Conservation (phyloP, 129 eudicot genomes). For the Helianthus tuberosus region DNA sequence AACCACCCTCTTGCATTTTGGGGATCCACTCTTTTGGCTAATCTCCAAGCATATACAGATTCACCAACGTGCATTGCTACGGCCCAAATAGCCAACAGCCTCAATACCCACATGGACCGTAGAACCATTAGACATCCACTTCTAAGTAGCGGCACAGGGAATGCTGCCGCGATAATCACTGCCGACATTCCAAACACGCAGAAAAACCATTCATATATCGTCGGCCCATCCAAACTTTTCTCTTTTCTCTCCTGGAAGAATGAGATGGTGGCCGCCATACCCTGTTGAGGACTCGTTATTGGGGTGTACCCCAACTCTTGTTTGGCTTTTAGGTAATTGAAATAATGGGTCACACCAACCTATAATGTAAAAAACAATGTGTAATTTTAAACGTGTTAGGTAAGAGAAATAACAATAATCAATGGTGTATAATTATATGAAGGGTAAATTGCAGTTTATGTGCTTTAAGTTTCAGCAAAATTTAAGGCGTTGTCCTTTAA, state of each 20-base stretch:
- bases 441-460: no score
- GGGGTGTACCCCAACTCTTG: constrained; percentile 83
- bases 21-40: constrained; percentile 86
- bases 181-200: constrained; percentile 61
- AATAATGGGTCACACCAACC: constrained; percentile 92
- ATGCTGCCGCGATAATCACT: constrained; percentile 63
- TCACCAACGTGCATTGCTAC: constrained; percentile 67
- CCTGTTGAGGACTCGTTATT: constrained; percentile 69
- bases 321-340: constrained; percentile 74
- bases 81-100: constrained; percentile 44
- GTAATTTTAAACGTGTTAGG: neutral
- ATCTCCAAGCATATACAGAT: constrained; percentile 77
- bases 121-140: constrained; percentile 47
- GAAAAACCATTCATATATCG: constrained; percentile 65
- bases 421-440: neutral
- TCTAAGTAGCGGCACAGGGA: constrained; percentile 69
- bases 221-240: constrained; percentile 76
- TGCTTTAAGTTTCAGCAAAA: no score
- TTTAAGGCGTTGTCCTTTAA: no score
- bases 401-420: constrained; percentile 1
- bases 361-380: constrained; percentile 22
- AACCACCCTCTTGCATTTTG: constrained; percentile 80
- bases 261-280: constrained; percentile 76
- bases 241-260: constrained; percentile 70
- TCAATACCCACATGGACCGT: constrained; percentile 57